Base-by-base conservation (phyloP, 306 rosid genomes). In the Hylodesmum podocarpum region DNA sequence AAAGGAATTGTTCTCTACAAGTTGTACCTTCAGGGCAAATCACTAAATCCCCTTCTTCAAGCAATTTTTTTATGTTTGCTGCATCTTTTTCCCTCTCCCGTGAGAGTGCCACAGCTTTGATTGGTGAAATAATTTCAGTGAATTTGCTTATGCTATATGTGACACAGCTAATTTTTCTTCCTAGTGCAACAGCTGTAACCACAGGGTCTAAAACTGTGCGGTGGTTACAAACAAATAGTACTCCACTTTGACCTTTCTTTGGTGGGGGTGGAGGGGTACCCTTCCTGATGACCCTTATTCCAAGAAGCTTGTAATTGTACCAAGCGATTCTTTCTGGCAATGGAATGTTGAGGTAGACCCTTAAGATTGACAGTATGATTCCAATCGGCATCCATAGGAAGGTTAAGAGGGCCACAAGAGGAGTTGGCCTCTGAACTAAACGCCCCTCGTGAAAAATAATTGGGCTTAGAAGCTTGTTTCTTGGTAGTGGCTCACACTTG, bases 11-110 rank as follows among this genome's bases (percentile, higher is more conserved):
- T 47, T 94, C 98, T 4, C 98, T 84, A 22, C 98, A 94, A 11
- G 98, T 94, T 0, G 98, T 94, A 1, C 98, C 98, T 78, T 94
- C 98, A 0, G 97, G 98, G 62, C 90, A 94, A 47, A 94, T 92
- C 53, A 94, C 93, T 2, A 94, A 79, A 31, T 94, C 98, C 0
- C 98, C 98, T 57, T 94, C 96, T 73, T 90, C 89, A 11, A 94
- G 94, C 39, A 92, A 79, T 6, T 82, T 86, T 59, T 83, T 88
- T 18, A 94, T 94, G 31, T 90, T 82, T 0, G 82, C 97, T 0
- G 98, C 98, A 16, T 94, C 98, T 75, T 57, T 92, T 4, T 87
- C 97, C 66, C 97, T 81, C 25, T 94, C 97, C 64, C 98, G 83
- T 0, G 98, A 81, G 21, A 94, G 67, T 0, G 97, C 93, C 10